These are phyloP conservation scores for Candida tammaniensis DNA, from an alignment of 805 yeast species.

Conservation along the genomic window DNA sequence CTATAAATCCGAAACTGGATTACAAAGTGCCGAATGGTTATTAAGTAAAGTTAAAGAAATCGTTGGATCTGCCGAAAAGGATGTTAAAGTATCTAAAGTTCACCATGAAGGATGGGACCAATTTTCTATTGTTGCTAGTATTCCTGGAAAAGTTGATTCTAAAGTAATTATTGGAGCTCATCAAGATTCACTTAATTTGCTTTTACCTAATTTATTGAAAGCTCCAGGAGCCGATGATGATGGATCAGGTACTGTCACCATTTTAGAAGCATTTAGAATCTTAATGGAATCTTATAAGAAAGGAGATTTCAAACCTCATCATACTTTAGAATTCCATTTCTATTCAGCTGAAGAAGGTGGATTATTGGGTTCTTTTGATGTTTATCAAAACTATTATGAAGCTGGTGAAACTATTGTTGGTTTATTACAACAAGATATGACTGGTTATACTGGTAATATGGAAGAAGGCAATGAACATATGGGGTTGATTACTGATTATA, in stretches of 20 bases:
- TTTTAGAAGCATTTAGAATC: conserved; percentile 70
- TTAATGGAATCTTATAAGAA: conserved; percentile 37
- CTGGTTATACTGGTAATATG: conserved; percentile 65
- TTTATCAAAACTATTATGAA: conserved; percentile 55
- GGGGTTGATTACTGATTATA: conserved; percentile 78
- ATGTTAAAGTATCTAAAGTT: conserved; percentile 44
- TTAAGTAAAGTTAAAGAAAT: conserved; percentile 46
- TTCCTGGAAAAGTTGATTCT: conserved; percentile 50
- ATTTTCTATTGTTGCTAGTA: conserved; percentile 65
- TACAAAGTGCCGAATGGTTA: conserved; percentile 71
- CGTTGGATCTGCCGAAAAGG: conserved; percentile 20
- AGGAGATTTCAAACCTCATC: conserved; percentile 51
- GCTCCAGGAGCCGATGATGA: conserved; percentile 98
- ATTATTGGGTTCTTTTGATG: conserved; percentile 77
- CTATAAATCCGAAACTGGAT: conserved; percentile 70
- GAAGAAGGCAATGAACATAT: conserved; percentile 52
- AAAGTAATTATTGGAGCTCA: conserved; percentile 84
- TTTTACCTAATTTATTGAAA: conserved; percentile 62
- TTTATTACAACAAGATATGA: conserved; percentile 94
- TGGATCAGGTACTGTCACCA: conserved; percentile 83
- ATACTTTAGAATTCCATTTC: conserved; percentile 89
- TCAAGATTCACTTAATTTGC: conserved; percentile 76
- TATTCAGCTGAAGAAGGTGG: conserved; percentile 97
- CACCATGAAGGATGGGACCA: conserved; percentile 75
- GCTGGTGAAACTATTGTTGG: conserved; percentile 58